Base-by-base conservation (phyloP, 2,329 filamentous ascomycete species). In the Hymenoscyphus occultus region DNA sequence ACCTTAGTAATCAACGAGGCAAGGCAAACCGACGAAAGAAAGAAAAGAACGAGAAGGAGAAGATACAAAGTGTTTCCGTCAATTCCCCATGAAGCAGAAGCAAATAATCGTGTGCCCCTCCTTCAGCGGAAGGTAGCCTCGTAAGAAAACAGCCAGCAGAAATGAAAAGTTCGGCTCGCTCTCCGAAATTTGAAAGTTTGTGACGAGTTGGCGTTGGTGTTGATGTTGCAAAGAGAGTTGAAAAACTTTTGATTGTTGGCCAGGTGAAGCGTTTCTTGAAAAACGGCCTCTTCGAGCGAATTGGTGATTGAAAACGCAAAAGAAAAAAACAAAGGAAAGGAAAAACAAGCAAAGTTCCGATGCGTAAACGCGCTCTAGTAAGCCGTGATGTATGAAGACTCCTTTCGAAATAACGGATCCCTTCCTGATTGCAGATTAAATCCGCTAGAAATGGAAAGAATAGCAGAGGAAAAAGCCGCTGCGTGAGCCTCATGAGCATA, bases 221-320 rank as follows among this genome's bases (percentile, higher is more conserved):
- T 22, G 48, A 54, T 54, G 22, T 54, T 54, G 48, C 48, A 54
- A 13, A 61, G 61, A 66, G 61, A 63, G 61, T 66, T 61, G 64
- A 35, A 35, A 64, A 66, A 66, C 64, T 66, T 66, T 66, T 66
- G 58, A 28, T 57, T 39, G 14, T 32, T 31, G 31, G 56, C 16
- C 28, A 16, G 16, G 16, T 16, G 45, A 14, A 51, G 40, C 28
- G 56, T 39, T 59, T 66, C 58, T 60, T 63, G 61, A 59, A 61
- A 61, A 61, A 57, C 31, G 35, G 56, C 56, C 48, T 28, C 48
- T 28, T 54, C 48, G 10, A 54, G 22, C 48, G 48, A 54, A 54
- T 54, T 28, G 22, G 19, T 54, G 22, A 19, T 57, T 57, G 45
- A 45, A 6, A 56, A 60, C 61, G 16, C 19, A 42, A 60, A 63